These are phyloP conservation scores for Kwoniella botswanensis DNA, from an alignment of 768 basidiomycete species.

Conservation along the genomic window DNA sequence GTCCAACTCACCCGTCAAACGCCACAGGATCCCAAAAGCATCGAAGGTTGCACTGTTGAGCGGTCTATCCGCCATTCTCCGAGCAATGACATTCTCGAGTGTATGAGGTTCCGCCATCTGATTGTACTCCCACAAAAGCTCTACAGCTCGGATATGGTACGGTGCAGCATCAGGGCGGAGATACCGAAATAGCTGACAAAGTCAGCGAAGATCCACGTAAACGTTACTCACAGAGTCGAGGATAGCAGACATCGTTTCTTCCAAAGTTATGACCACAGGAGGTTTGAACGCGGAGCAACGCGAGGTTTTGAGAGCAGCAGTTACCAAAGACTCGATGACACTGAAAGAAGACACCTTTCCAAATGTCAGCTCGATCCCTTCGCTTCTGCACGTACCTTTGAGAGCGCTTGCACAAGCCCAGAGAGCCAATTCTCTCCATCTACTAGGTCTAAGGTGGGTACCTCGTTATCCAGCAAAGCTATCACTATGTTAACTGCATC, in stretches of 20 bases:
- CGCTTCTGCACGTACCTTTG: conserved; percentile 61
- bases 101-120: conserved; percentile 41
- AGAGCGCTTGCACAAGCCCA: conserved; percentile 64
- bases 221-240: conserved; percentile 34
- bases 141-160: conserved; percentile 82
- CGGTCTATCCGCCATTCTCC: conserved; percentile 68
- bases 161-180: conserved; percentile 69
- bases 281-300: conserved; percentile 61
- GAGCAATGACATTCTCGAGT: conserved; percentile 63
- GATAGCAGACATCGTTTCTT: conserved; percentile 56
- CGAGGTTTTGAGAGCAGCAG: conserved; percentile 61
- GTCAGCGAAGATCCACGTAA: conserved; percentile 2
- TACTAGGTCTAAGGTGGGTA: conserved; percentile 12
- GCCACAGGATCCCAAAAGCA: conserved; percentile 91
- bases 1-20: conserved; percentile 70
- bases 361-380: conserved; percentile 21
- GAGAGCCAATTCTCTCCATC: conserved; percentile 65
- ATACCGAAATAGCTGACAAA: conserved; percentile 70
- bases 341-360: conserved; percentile 69
- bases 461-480: conserved; percentile 27
- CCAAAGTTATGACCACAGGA: conserved; percentile 65
- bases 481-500: conserved; percentile 16
- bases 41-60: conserved; percentile 68
- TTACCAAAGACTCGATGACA: conserved; percentile 69
- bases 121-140: conserved; percentile 71